Evolutionary conservation across 495 filamentous ascomycete species (phyloP), one percentile per base, ranked within the genome.

Genomic region (Tuber melanosporum): DNA sequence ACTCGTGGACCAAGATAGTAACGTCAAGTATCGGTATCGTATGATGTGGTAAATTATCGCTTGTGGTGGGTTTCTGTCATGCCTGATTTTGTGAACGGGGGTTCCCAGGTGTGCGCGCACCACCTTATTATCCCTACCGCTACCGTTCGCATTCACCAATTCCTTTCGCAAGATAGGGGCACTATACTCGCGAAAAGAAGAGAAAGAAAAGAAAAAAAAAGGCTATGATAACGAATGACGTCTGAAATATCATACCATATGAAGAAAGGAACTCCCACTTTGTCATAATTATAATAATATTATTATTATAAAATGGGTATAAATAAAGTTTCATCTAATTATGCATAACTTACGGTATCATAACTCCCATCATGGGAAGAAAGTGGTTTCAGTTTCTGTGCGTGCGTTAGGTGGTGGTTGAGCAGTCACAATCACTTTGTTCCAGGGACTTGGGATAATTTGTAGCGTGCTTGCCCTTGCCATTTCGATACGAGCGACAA

Each of bases 391-490:
- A 0, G 14, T 15, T 66, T 66, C 14, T 36, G 26, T 66, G 57
- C 26, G 57, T 66, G 57, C 12, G 57, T 66, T 66, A 12, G 57
- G 15, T 32, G 57, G 57, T 26, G 32, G 57, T 66, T 66, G 57
- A 66, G 57, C 57, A 66, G 57, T 66, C 57, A 66, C 57, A 66
- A 66, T 66, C 12, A 36, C 26, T 66, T 66, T 66, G 57, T 66
- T 36, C 26, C 3, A 36, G 57, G 57, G 9, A 0, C 26, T 17
- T 22, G 17, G 26, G 3, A n/a, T 26, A 62, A 26, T 32, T 52
- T 10, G 20, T 8, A 47, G 19, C 17, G 3, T 52, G 8, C 47
- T 22, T 6, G 7, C 52, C 22, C 10, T 57, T 41, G 2, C 9
- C 22, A 22, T 14, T 57, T 43, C 42, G 9, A 8, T 12, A 66